Conservation (phyloP, 768 basidiomycete genomes). For the Brasilioporus rufonigricans region DNA sequence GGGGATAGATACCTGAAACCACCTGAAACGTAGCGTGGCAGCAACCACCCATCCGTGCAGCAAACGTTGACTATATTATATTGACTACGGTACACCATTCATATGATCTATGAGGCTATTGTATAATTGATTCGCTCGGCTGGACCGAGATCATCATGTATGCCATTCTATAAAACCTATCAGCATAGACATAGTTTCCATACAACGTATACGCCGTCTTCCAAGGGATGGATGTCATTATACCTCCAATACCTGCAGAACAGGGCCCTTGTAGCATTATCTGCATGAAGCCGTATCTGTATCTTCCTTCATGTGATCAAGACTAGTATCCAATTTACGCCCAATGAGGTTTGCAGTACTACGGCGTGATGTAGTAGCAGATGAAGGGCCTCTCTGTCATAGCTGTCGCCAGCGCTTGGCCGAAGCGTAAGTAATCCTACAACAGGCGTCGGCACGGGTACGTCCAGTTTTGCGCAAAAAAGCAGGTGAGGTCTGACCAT, state of each 20-base stretch:
- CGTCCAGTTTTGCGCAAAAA: too few species aligned
- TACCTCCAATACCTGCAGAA: background rate
- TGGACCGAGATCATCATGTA: conserved; percentile 3
- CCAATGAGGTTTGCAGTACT: too few species aligned
- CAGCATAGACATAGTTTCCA: background rate
- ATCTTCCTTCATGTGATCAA: too few species aligned
- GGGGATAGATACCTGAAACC: conserved; percentile 14
- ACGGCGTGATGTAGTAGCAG: too few species aligned
- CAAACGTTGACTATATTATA: background rate
- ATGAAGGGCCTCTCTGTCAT: too few species aligned
- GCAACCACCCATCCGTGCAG: background rate
- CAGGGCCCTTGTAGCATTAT: too few species aligned
- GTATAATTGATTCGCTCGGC: background rate
- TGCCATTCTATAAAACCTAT: background rate
- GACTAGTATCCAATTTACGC: too few species aligned
- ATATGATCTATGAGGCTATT: background rate
- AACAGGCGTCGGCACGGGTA: too few species aligned
- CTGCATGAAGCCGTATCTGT: too few species aligned
- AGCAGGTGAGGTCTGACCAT: too few species aligned
- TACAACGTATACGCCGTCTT: background rate
- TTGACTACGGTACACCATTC: background rate
- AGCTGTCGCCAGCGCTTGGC: too few species aligned
- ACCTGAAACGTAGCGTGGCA: conserved; percentile 2
- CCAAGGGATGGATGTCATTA: background rate
- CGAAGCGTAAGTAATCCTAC: too few species aligned